Conservation (phyloP, 805 yeast genomes). For the Wickerhamiella brachini region DNA sequence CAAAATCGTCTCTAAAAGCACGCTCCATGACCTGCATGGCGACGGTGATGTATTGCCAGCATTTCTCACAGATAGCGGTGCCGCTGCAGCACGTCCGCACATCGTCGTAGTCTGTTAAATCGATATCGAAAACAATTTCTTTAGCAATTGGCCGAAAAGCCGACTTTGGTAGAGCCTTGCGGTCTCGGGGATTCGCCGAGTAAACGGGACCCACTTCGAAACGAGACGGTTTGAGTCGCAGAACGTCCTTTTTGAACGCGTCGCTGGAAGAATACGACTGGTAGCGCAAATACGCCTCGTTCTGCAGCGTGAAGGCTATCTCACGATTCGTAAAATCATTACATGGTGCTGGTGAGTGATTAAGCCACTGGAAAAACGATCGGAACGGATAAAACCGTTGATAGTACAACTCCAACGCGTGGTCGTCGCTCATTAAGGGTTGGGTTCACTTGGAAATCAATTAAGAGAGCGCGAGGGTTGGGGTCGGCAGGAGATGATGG, state of each 20-base stretch:
- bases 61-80: conserved; percentile 69
- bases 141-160: conserved; percentile 71
- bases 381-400: conserved; percentile 53
- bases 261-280: conserved; percentile 53
- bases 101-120: conserved; percentile 92
- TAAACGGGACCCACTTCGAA: conserved; percentile 94
- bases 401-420: conserved; percentile 17
- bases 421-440: too few species aligned
- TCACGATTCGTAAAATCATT: conserved; percentile 79
- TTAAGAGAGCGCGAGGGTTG: too few species aligned
- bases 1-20: conserved; percentile 76
- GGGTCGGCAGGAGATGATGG: neutral
- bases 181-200: conserved; percentile 71
- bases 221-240: conserved; percentile 66
- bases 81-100: conserved; percentile 87
- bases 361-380: conserved; percentile 74
- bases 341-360: conserved; percentile 65
- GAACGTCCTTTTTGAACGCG: conserved; percentile 68
- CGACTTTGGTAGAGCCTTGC: conserved; percentile 60
- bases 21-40: conserved; percentile 64
- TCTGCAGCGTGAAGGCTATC: conserved; percentile 77
- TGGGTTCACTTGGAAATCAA: too few species aligned
- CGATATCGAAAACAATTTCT: conserved; percentile 91
- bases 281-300: conserved; percentile 85
- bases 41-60: conserved; percentile 86